These are phyloP conservation scores for Penicillium sp. DNA, from an alignment of 2,329 filamentous ascomycete species.

Conservation along the genomic window DNA sequence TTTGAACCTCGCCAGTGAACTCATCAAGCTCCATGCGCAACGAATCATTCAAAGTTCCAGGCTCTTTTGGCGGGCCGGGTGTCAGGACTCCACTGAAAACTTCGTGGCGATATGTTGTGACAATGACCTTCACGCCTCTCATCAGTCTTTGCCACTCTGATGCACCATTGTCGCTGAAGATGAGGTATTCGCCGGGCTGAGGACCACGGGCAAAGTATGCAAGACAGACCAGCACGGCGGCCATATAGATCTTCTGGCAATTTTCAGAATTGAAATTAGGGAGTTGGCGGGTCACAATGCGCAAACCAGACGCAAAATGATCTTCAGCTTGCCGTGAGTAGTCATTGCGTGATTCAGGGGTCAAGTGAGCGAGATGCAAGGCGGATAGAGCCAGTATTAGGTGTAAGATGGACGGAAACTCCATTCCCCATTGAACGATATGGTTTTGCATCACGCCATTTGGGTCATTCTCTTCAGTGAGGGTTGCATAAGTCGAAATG, in stretches of 20 bases:
- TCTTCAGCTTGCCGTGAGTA: slow-evolving; percentile 26
- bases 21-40: slow-evolving; percentile 14
- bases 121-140: slow-evolving; percentile 25
- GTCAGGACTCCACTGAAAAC: slow-evolving; percentile 25
- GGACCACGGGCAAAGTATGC: slow-evolving; percentile 31
- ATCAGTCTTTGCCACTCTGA: slow-evolving; percentile 31
- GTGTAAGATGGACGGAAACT: slow-evolving; percentile 29
- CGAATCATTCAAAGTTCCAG: slow-evolving; percentile 3
- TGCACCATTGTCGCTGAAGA: slow-evolving; percentile 25
- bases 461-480: slow-evolving; percentile 17
- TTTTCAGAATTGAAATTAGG: slow-evolving; percentile 21
- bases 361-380: slow-evolving; percentile 21
- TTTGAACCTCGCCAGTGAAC: slow-evolving; percentile 12
- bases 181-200: slow-evolving; percentile 25
- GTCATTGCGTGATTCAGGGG: slow-evolving; percentile 12
- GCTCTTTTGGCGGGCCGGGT: background rate
- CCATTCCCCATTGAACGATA: slow-evolving; percentile 27
- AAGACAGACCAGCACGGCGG: slow-evolving; percentile 28
- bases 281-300: slow-evolving; percentile 27
- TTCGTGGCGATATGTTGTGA: slow-evolving; percentile 11
- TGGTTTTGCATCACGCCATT: slow-evolving; percentile 27
- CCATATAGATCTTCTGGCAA: slow-evolving; percentile 30
- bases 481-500: slow-evolving; percentile 22
- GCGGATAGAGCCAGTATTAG: slow-evolving; percentile 29
- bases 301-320: slow-evolving; percentile 32